Base-by-base conservation (phyloP, 2,329 filamentous ascomycete species). In the Cladobotryum protrusum region DNA sequence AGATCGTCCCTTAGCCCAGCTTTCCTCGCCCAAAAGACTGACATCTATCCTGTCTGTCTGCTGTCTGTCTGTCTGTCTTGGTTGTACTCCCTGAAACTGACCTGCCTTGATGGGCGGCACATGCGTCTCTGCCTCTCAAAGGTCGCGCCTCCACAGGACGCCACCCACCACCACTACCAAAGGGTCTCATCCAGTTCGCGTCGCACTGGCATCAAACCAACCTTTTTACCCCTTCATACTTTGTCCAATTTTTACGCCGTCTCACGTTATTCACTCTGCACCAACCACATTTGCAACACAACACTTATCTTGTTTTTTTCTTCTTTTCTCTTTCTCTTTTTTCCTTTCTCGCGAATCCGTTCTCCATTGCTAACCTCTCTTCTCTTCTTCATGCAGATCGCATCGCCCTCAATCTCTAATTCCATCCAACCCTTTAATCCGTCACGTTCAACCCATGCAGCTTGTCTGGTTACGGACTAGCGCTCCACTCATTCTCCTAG, bases 401-500 rank as follows among this genome's bases (percentile, higher is more conserved):
- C 29, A 35, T 24, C 19, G 32, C 20, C 19, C 9, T 15, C 29
- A 40, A 14, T 34, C 33, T 20, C 36, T 37, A 29, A 29, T 29
- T 29, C 44, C 18, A 40, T 20, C 24, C 24, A 41, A 13, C 43
- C 17, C 19, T 29, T n/a, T 14, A 17, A 41, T 44, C 41, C 45
- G 39, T 20, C 46, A 39, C 43, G 41, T 34, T 43, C 34, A 45
- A 42, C 35, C 47, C 51, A 44, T 53, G 47, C 43, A 50, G 12
- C 29, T 45, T 52, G 47, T 17, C 46, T 32, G 11, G 13, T 45
- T 52, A 19, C 19, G 46, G 49, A 49, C 50, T 52, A 52, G 50
- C 42, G 50, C 36, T 45, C 41, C 43, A 43, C 47, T 32, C 32
- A 19, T 32, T 20, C 24, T 45, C 34, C 19, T 33, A 37, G 34